Conservation (phyloP, 2,329 filamentous ascomycete genomes). For the Fusarium sp. region DNA sequence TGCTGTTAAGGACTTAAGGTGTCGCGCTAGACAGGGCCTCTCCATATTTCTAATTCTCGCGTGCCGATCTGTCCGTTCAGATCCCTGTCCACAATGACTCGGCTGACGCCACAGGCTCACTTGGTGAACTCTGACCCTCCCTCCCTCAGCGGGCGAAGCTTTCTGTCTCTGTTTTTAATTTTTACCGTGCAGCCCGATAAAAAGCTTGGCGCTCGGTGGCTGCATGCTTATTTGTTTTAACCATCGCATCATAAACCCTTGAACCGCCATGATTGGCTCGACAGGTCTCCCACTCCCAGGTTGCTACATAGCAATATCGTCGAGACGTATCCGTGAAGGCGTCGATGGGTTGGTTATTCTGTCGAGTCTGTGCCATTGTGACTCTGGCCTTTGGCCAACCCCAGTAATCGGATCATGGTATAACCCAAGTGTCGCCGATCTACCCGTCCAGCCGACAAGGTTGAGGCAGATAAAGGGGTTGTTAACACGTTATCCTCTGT, state of each 20-base stretch:
- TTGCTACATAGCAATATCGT: background rate
- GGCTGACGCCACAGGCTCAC: slow-evolving; percentile 29
- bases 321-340: background rate
- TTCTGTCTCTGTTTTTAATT: slow-evolving; percentile 36
- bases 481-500: background rate
- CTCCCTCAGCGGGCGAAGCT: slow-evolving; percentile 37
- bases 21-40: slow-evolving; percentile 38
- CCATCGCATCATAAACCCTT: slow-evolving; percentile 23
- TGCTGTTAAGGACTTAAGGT: slow-evolving; percentile 26
- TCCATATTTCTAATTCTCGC: slow-evolving; percentile 41
- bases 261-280: slow-evolving; percentile 13
- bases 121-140: slow-evolving; percentile 19
- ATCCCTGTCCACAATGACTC: slow-evolving; percentile 34
- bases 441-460: slow-evolving; percentile 14
- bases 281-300: background rate
- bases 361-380: background rate
- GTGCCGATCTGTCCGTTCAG: slow-evolving; percentile 44
- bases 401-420: background rate
- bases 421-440: slow-evolving; percentile 18
- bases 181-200: slow-evolving; percentile 43
- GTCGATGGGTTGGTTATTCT: background rate
- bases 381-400: slow-evolving; percentile 1
- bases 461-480: background rate
- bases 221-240: slow-evolving; percentile 42
- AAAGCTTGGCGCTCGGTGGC: slow-evolving; percentile 45